Evolutionary conservation across 78 protist species (phyloP).

Genomic region (Monocercomonoides exilis): DNA sequence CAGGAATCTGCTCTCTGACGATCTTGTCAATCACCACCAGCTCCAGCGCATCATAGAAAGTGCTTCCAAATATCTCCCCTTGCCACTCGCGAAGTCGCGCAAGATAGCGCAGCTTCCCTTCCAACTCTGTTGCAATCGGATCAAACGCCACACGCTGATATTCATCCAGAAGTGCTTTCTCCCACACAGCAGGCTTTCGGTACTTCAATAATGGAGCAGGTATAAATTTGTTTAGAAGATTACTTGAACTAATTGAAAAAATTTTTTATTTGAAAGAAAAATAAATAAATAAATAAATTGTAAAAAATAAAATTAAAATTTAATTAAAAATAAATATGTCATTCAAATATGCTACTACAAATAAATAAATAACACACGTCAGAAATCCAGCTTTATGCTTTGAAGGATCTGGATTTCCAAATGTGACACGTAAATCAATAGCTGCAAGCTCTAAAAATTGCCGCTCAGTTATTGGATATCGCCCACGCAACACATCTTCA

Average conservation of each 20-base stretch:
- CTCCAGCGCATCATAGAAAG: not conserved
- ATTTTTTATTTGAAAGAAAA: not conserved
- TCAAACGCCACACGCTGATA: not conserved
- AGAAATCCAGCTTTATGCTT: not conserved
- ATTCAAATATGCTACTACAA: too few relatives aligned
- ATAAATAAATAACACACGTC: not conserved
- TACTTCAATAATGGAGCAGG: not conserved
- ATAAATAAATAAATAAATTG: not conserved
- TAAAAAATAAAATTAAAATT: not conserved
- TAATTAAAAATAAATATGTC: too few relatives aligned
- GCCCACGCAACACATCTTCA: not conserved
- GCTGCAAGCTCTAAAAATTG: not conserved
- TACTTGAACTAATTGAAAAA: not conserved
- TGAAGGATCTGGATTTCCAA: not conserved
- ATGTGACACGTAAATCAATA: not conserved
- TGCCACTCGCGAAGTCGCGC: not conserved
- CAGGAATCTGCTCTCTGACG: not conserved
- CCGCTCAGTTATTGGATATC: not conserved
- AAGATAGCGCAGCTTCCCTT: not conserved
- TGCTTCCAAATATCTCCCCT: not conserved
- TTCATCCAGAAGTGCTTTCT: not conserved
- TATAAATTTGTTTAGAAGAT: not conserved
- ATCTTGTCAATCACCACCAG: not conserved
- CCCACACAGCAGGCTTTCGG: not conserved
- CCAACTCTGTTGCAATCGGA: not conserved